A percentile compares a stretch with the other conserved stretches of the same genome.
Evolutionary conservation across 306 rosid species (phyloP).

Genomic region (Cucurbita maxima): DNA sequence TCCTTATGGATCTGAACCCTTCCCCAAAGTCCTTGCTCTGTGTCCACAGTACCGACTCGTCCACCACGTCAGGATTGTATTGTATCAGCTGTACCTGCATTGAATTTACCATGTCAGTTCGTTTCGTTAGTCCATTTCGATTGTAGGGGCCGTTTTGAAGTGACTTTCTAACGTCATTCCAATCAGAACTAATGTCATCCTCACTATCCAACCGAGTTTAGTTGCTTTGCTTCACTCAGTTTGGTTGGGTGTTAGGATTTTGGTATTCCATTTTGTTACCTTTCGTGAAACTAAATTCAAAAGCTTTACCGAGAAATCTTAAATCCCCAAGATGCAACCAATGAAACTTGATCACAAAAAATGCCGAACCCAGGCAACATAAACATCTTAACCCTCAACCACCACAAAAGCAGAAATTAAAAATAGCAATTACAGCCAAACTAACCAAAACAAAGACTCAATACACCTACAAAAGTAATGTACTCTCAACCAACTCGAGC

Average conservation of each 20-base stretch:
- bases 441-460: background rate
- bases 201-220: too few relatives aligned
- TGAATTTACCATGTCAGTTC: background rate
- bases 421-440: background rate
- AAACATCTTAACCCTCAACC: background rate
- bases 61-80: slow-evolving; percentile 44
- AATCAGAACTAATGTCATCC: too few relatives aligned
- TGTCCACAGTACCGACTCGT: slow-evolving; percentile 70
- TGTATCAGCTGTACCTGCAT: slow-evolving; percentile 51
- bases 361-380: background rate
- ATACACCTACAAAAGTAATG: too few relatives aligned
- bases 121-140: background rate
- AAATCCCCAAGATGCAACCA: background rate
- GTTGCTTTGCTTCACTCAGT: background rate
- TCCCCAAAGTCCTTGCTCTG: slow-evolving; percentile 54
- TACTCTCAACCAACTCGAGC: too few relatives aligned
- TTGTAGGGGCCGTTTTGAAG: too few relatives aligned
- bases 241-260: background rate
- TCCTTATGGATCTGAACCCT: slow-evolving; percentile 54
- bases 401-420: background rate
- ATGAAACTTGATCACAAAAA: background rate
- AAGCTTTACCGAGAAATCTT: background rate
- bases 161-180: too few relatives aligned
- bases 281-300: background rate
- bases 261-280: background rate